These are phyloP conservation scores for Leishmania lainsoni DNA, from an alignment of 208 protist species.

Conservation along the genomic window DNA sequence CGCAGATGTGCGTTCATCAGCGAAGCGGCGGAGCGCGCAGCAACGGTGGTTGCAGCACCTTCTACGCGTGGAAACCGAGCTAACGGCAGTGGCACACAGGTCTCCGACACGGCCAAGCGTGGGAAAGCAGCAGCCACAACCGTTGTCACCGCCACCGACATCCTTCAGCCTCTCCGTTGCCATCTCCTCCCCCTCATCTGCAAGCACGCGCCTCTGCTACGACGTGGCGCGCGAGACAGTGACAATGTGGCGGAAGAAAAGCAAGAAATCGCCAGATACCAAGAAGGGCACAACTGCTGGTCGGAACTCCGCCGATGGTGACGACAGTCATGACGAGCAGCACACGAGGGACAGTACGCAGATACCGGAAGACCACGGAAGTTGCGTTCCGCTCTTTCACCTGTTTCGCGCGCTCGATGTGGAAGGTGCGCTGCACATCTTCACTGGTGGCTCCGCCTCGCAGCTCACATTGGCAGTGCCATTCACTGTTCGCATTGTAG, in stretches of 20 bases:
- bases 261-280: neutral
- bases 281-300: neutral
- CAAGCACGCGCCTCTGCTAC: constrained; percentile 24
- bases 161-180: constrained; percentile 21
- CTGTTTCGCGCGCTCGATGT: constrained; percentile 9
- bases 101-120: neutral
- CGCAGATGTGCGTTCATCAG: neutral
- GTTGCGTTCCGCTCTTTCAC: constrained; percentile 23
- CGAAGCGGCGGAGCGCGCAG: neutral
- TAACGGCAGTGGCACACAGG: neutral
- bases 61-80: constrained; percentile 5
- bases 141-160: constrained; percentile 5
- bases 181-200: constrained; percentile 10
- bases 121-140: neutral
- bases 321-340: neutral
- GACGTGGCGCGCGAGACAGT: constrained; percentile 2
- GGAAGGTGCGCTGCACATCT: constrained; percentile 16
- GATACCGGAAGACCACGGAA: neutral
- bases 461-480: constrained; percentile 23
- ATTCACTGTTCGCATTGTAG: constrained; percentile 40
- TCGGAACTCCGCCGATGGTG: neutral
- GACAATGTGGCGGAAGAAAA: neutral
- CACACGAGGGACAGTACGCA: neutral
- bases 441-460: neutral
- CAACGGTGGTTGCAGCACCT: constrained; percentile 9